Evolutionary conservation across 78 protist genomes (phyloP), one percentile per base, ranked within the genome.

Genomic region (Cavenderia fasciculata): DNA sequence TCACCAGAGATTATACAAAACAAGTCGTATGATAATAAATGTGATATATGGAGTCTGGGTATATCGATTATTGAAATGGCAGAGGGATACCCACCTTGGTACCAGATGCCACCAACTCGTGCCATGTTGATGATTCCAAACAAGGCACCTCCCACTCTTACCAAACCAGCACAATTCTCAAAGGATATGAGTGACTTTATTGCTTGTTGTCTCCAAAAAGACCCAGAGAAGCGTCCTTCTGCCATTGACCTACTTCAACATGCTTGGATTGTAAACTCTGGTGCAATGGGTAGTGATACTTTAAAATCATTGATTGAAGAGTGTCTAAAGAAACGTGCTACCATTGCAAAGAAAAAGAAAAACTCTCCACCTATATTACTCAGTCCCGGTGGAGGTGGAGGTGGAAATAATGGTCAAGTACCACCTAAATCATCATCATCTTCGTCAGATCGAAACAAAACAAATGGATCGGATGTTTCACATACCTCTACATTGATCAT

Each of bases 61-160:
- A 89, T 89, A 33, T 54, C 89, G 2, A 38, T 57, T 2, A 89
- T 89, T 0, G 94, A 89, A 33, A 75, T 89, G 94, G 68, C 76
- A 6, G 93, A 87, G 23, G 85, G 86, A 27, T 41, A 12, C 36
- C 93, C 93, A 43, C 93, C 93, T 19, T 46, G 33, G 2, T 87
- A 7, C 12, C 34, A 65, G 6, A 75, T 74, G 77, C 69, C 85
- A 23, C 86, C 93, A 27, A 57, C 86, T 16, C 36, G 86, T 16
- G 82, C 86, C 11, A 87, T 87, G 93, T n/a, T 87, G 44, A 87
- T 76, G 93, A 95, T 97, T 63, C 97, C 97, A 11, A 70, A 59
- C 61, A 46, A 74, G 44, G 65, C 57, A 18, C 89, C 96, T n/a
- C 96, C 97, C 12, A 89, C 93, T 36, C 59, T 94, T 19, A 16